Percentiles rank a stretch among this genome's conserved stretches.
Evolutionary conservation across 306 rosid genomes (phyloP).

Genomic region (Vigna unguiculata): DNA sequence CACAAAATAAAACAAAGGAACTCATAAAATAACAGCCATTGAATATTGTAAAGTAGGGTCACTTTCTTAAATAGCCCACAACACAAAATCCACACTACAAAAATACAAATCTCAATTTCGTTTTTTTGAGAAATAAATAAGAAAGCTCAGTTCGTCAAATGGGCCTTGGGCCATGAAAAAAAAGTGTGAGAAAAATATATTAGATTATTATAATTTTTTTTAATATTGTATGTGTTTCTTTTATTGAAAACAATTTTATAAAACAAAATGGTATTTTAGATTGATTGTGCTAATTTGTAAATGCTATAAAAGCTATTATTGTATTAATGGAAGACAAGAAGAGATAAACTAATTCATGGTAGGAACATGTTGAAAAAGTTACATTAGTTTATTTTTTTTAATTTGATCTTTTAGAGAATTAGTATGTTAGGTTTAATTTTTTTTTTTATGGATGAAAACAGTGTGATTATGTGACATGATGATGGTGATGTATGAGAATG

Average conservation of each 20-base stretch:
- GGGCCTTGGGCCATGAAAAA: not conserved
- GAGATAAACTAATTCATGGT: not conserved
- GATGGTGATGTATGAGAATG: constrained; percentile 24
- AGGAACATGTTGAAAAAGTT: not conserved
- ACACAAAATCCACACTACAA: constrained; percentile 31
- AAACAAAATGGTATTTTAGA: too few species aligned
- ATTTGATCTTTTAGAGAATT: not conserved
- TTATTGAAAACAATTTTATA: too few species aligned
- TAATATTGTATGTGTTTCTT: too few species aligned
- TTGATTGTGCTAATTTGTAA: too few species aligned
- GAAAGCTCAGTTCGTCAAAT: constrained; percentile 6
- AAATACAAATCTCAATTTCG: constrained; percentile 11
- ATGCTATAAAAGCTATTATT: too few species aligned
- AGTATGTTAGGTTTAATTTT: not conserved
- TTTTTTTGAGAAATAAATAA: not conserved
- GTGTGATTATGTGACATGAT: constrained; percentile 5
- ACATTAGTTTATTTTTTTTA: not conserved
- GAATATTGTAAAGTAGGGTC: not conserved
- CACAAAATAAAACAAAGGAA: not conserved
- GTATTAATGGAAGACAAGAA: not conserved
- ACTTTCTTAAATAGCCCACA: constrained; percentile 4
- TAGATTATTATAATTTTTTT: not conserved
- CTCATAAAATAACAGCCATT: constrained; percentile 17
- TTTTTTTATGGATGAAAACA: not conserved
- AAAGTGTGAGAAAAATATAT: not conserved